A percentile compares a stretch with the other conserved stretches of the same genome.
Evolutionary conservation across 805 yeast species (phyloP).

Genomic region (Tetrapisispora pingtungensis): DNA sequence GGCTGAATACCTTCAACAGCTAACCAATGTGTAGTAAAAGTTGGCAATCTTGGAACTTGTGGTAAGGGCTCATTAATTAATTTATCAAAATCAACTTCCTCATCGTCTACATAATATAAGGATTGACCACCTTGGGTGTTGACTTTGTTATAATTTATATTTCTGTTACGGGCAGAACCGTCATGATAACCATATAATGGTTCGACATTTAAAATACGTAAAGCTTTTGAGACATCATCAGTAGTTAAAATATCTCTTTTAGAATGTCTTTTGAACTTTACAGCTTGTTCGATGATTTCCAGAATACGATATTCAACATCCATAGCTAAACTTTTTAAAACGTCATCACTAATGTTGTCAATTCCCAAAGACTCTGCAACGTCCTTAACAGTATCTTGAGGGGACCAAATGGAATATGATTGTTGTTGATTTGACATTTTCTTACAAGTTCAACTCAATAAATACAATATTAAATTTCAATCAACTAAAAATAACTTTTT

Average conservation of each 20-base stretch:
- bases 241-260: slow-evolving; percentile 76
- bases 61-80: slow-evolving; percentile 91
- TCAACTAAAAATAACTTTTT: no score
- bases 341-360: slow-evolving; percentile 72
- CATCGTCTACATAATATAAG: slow-evolving; percentile 83
- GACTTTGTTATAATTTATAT: slow-evolving; percentile 80
- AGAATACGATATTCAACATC: slow-evolving; percentile 97
- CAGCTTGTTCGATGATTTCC: slow-evolving; percentile 90
- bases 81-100: slow-evolving; percentile 87
- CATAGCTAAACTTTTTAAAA: slow-evolving; percentile 91
- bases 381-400: slow-evolving; percentile 92
- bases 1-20: slow-evolving; percentile 99
- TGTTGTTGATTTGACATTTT: slow-evolving; percentile 20
- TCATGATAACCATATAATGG: slow-evolving; percentile 82
- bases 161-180: slow-evolving; percentile 33
- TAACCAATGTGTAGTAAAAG: slow-evolving; percentile 94
- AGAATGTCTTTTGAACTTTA: slow-evolving; percentile 90
- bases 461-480: no score
- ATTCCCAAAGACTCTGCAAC: slow-evolving; percentile 90
- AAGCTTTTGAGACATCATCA: slow-evolving; percentile 69
- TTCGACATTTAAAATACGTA: slow-evolving; percentile 81
- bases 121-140: slow-evolving; percentile 87
- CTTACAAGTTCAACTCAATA: no score
- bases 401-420: slow-evolving; percentile 94
- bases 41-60: slow-evolving; percentile 82